Percentiles rank a stretch among this genome's conserved stretches.
Conservation (phyloP, 768 basidiomycete genomes). For the Lyophyllum decastes region DNA sequence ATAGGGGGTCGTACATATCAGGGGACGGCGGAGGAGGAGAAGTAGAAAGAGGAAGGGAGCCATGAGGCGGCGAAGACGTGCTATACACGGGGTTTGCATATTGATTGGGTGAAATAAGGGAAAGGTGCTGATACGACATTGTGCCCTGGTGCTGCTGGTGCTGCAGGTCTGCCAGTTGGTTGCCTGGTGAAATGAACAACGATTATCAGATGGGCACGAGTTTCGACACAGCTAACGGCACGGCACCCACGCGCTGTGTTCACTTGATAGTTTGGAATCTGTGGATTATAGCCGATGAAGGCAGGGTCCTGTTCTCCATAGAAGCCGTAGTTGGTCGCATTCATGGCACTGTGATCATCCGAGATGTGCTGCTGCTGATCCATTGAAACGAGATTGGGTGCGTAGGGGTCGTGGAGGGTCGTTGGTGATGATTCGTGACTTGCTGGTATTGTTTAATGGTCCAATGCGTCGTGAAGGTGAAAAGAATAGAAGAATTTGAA, state of each 20-base stretch:
- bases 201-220: constrained; percentile 73
- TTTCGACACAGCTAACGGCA: constrained; percentile 40
- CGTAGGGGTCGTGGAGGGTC: constrained; percentile 33
- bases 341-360: constrained; percentile 48
- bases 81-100: constrained; percentile 60
- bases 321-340: constrained; percentile 47
- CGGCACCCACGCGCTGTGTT: constrained; percentile 72
- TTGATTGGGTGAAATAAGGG: constrained; percentile 70
- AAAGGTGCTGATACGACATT: constrained; percentile 55
- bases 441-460: constrained; percentile 27
- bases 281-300: constrained; percentile 57
- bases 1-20: constrained; percentile 82
- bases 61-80: constrained; percentile 66
- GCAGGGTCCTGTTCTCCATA: constrained; percentile 58
- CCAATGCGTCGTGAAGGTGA: constrained; percentile 33
- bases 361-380: constrained; percentile 46
- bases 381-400: constrained; percentile 35
- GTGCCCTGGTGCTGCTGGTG: constrained; percentile 60
- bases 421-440: constrained; percentile 24
- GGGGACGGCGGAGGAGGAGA: constrained; percentile 79
- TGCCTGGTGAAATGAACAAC: constrained; percentile 55
- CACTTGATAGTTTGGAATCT: constrained; percentile 56
- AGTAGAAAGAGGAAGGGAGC: constrained; percentile 59
- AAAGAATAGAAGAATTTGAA: constrained; percentile 32
- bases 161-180: constrained; percentile 53